Conservation (phyloP, 1,284 basidiomycete species). For the Rhizoctonia solani region DNA sequence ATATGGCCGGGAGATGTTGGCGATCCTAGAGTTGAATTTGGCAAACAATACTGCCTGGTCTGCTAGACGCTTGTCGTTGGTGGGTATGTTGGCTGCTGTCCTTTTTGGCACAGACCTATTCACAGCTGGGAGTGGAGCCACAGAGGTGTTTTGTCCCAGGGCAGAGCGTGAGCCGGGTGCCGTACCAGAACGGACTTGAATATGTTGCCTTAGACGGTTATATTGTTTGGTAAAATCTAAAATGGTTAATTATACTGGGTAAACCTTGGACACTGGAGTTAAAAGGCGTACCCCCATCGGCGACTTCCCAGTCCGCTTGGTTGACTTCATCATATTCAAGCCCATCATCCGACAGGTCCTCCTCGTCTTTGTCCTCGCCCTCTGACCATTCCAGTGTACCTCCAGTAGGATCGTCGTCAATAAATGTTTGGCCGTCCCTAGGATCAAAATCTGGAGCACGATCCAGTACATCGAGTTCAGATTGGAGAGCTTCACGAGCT, state of each 20-base stretch:
- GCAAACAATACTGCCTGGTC: slow-evolving; percentile 36
- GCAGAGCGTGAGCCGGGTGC: slow-evolving; percentile 61
- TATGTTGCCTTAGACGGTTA: slow-evolving; percentile 86
- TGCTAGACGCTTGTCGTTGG: slow-evolving; percentile 15
- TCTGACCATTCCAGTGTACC: slow-evolving; percentile 49
- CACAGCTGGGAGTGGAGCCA: slow-evolving; percentile 69
- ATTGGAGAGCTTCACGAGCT: neutral
- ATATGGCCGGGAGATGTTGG: slow-evolving; percentile 74
- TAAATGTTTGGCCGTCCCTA: slow-evolving; percentile 51
- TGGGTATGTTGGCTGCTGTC: slow-evolving; percentile 11
- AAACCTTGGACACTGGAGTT: neutral
- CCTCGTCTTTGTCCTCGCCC: slow-evolving; percentile 46
- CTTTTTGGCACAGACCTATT: slow-evolving; percentile 53
- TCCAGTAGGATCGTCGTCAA: slow-evolving; percentile 49
- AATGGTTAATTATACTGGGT: slow-evolving; percentile 27
- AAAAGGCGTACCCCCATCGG: slow-evolving; percentile 54
- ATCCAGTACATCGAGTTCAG: slow-evolving; percentile 12
- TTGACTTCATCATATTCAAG: slow-evolving; percentile 58
- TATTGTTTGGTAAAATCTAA: slow-evolving; percentile 96
- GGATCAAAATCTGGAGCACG: slow-evolving; percentile 37
- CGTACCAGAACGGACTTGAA: slow-evolving; percentile 70
- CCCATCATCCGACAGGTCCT: slow-evolving; percentile 40
- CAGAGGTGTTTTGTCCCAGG: slow-evolving; percentile 49
- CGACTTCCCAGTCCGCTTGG: slow-evolving; percentile 91
- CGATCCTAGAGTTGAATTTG: slow-evolving; percentile 48